Conservation (phyloP, 1,284 basidiomycete genomes). For the Microbotryomycetes sp. region DNA sequence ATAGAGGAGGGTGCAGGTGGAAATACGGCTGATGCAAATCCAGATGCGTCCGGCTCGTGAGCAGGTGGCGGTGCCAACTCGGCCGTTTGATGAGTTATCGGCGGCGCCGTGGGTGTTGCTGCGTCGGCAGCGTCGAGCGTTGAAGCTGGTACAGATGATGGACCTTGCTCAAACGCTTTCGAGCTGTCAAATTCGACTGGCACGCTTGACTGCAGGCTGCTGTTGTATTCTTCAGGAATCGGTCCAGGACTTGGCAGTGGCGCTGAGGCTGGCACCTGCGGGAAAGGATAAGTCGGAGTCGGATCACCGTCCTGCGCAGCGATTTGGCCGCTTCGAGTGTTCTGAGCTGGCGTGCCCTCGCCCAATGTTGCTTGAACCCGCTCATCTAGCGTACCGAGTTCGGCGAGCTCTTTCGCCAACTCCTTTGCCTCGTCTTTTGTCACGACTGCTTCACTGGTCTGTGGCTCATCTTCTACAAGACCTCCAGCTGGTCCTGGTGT, state of each 20-base stretch:
- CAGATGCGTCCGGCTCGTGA: neutral
- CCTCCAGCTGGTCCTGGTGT: slow-evolving; percentile 46
- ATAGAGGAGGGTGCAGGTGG: slow-evolving; percentile 19
- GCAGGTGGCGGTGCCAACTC: slow-evolving; percentile 11
- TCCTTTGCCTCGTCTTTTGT: slow-evolving; percentile 25
- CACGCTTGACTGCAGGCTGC: neutral
- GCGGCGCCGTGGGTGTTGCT: neutral
- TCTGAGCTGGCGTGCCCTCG: neutral
- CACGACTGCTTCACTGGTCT: slow-evolving; percentile 4
- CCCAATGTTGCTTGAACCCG: neutral
- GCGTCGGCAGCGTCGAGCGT: neutral
- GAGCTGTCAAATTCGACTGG: neutral
- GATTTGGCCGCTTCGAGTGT: neutral
- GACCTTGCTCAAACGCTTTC: neutral
- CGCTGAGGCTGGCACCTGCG: slow-evolving; percentile 11
- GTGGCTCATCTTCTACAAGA: slow-evolving; percentile 11
- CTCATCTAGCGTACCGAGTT: slow-evolving; percentile 9
- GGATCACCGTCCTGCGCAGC: neutral
- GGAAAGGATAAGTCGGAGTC: slow-evolving; percentile 15
- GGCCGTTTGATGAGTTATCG: slow-evolving; percentile 24
- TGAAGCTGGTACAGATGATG: neutral
- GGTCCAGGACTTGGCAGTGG: slow-evolving; percentile 1
- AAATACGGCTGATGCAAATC: slow-evolving; percentile 1
- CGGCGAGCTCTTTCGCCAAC: slow-evolving; percentile 21
- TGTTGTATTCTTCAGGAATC: neutral